Percentiles rank a stretch among this genome's conserved stretches.
These are phyloP conservation scores for Saprolegnia diclina DNA, from an alignment of 352 stramenopile species.

Conservation along the genomic window DNA sequence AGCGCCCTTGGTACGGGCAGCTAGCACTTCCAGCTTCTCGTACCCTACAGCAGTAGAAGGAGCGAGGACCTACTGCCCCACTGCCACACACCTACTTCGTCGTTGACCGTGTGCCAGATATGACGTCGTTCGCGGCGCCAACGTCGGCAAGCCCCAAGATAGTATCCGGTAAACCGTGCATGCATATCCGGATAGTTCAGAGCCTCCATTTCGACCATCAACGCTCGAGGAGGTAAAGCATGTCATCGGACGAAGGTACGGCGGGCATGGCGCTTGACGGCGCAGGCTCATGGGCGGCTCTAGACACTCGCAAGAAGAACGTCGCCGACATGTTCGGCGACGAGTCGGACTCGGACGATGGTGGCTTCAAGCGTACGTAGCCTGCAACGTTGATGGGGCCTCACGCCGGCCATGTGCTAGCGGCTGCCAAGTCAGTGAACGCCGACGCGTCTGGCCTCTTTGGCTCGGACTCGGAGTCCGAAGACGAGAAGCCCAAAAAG, in stretches of 20 bases:
- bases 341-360: slow-evolving; percentile 23
- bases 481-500: slow-evolving; percentile 58
- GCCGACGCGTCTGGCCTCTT: slow-evolving; percentile 45
- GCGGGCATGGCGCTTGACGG: neutral
- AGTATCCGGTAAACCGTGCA: neutral
- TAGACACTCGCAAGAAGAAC: slow-evolving; percentile 3
- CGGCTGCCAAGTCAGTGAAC: neutral
- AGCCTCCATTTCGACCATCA: neutral
- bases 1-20: no score
- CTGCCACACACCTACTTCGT: no score
- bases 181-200: neutral
- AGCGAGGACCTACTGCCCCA: no score
- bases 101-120: no score
- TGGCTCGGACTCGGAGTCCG: slow-evolving; percentile 82
- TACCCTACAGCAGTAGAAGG: no score
- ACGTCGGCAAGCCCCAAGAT: neutral
- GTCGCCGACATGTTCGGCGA: slow-evolving; percentile 21
- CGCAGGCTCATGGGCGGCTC: neutral
- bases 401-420: neutral
- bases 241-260: neutral
- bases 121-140: no score
- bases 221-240: neutral
- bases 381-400: neutral
- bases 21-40: no score
- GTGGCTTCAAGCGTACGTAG: slow-evolving; percentile 19